These are phyloP conservation scores for Isoetes taiwanensis DNA, from an alignment of 75 land plant genomes.

Conservation along the genomic window DNA sequence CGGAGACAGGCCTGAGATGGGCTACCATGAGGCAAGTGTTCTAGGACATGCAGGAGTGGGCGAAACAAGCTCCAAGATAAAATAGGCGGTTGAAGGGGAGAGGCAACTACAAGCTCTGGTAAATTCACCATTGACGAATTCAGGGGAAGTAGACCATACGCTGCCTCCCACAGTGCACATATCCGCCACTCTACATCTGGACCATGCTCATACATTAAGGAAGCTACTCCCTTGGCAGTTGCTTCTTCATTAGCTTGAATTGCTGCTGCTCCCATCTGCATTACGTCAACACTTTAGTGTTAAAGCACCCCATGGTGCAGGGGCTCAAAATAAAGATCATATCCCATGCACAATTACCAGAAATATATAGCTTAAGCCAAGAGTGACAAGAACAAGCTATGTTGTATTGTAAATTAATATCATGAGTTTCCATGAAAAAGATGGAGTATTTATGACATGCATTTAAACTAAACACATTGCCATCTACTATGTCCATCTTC, in stretches of 20 bases:
- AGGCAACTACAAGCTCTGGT: slow-evolving; percentile 76
- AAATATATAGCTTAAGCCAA: too few relatives aligned
- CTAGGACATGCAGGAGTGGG: slow-evolving; percentile 73
- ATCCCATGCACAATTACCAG: too few relatives aligned
- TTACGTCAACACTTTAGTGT: too few relatives aligned
- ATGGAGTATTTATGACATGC: too few relatives aligned
- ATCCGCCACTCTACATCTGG: slow-evolving; percentile 95
- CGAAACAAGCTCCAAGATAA: slow-evolving; percentile 77
- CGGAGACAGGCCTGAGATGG: slow-evolving; percentile 81
- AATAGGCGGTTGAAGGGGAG: slow-evolving; percentile 76
- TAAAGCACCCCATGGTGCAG: too few relatives aligned
- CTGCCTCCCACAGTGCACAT: slow-evolving; percentile 94
- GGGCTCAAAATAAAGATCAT: too few relatives aligned
- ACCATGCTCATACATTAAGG: slow-evolving; percentile 78
- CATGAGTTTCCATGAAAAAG: too few relatives aligned
- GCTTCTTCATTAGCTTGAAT: slow-evolving; percentile 75
- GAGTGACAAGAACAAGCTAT: too few relatives aligned
- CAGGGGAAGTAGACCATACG: slow-evolving; percentile 84
- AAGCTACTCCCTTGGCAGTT: slow-evolving; percentile 86
- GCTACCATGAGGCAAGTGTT: slow-evolving; percentile 78
- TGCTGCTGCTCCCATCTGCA: slow-evolving; percentile 40
- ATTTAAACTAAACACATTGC: too few relatives aligned
- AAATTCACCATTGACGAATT: slow-evolving; percentile 72
- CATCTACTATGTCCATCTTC: too few relatives aligned
- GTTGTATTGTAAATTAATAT: too few relatives aligned